A percentile compares a stretch with the other conserved stretches of the same genome.
These are phyloP conservation scores for Jamesozyma hellenica DNA, from an alignment of 805 yeast species.

Conservation along the genomic window DNA sequence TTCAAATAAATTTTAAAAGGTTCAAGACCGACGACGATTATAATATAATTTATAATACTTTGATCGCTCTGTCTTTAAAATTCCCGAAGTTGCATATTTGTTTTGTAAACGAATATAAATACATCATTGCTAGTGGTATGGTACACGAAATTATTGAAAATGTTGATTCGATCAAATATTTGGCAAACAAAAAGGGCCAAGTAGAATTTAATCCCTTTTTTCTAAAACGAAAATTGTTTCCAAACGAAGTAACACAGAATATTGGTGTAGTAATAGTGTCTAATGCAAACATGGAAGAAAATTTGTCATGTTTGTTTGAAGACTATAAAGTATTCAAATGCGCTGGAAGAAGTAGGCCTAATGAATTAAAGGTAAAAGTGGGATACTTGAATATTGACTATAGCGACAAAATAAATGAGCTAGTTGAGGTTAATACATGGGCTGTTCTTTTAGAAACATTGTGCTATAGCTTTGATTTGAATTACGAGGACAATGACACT, in stretches of 20 bases:
- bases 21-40: slow-evolving; percentile 5
- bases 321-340: slow-evolving; percentile 15
- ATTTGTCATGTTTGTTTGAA: slow-evolving; percentile 18
- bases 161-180: background rate
- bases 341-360: slow-evolving; percentile 14
- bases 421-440: slow-evolving; percentile 26
- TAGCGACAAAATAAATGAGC: slow-evolving; percentile 21
- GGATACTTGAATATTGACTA: slow-evolving; percentile 28
- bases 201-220: slow-evolving; percentile 12
- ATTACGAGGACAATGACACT: slow-evolving; percentile 23
- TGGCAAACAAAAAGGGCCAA: background rate
- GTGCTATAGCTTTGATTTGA: slow-evolving; percentile 22
- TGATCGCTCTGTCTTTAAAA: slow-evolving; percentile 16
- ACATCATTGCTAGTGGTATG: slow-evolving; percentile 7
- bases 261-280: slow-evolving; percentile 21
- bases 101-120: slow-evolving; percentile 14
- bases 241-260: slow-evolving; percentile 3
- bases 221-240: slow-evolving; percentile 10
- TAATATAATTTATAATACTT: slow-evolving; percentile 14
- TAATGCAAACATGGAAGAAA: slow-evolving; percentile 18
- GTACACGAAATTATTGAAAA: background rate
- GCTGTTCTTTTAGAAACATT: slow-evolving; percentile 21
- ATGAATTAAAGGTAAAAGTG: slow-evolving; percentile 25
- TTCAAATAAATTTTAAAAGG: slow-evolving; percentile 21
- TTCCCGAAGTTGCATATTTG: slow-evolving; percentile 14